Base-by-base conservation (phyloP, 192 early-diverging fungal genomes). In the Rhizoclosmatium globosum region DNA sequence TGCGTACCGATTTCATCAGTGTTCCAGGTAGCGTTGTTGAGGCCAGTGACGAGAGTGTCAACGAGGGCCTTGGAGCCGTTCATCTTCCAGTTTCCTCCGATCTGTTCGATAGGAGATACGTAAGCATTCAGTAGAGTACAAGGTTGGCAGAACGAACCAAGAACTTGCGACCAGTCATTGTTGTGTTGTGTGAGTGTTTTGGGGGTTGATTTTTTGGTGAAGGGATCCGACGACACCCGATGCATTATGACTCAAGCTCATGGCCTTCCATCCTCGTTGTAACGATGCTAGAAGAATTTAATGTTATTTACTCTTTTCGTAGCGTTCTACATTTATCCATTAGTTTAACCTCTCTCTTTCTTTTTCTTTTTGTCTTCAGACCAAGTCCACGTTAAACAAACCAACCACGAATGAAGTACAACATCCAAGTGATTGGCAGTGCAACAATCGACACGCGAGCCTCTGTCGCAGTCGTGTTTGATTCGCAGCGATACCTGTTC, bases 41-140 rank as follows among this genome's bases (percentile, higher is more conserved):
- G 90, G 60, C 84, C 81, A 71, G 89, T 85, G 74, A 95, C 88
- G 61, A 99, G 87, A 62, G 88, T 85, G 82, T 93, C 89, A 86
- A 95, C 88, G 58, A 93, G 88, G 68, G 87, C 84, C 61, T 87
- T 80, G 71, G 89, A 89, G 84, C 97, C 98, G 92, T 99, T 99
- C 94, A 99, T 95, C 91, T 99, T 98, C 93, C 95, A 88, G 87
- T 91, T 89, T 38, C 88, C 87, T 39, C 88, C 88, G 65, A 89
- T 81, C 83, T 85, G 68, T 19, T 46, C 2, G 50, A 39, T 23
- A 53, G 50, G 38, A 9, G 60, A 39, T 21, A 62, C 7, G 7
- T 7, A 53, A 62, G 19, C 60, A 62, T 7, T 62, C 4, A 31
- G 60, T 7, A 7, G 60, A 31, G 19, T 62, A 21, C 60, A 62